A percentile compares a stretch with the other conserved stretches of the same genome.
phyloP scores from a whole-genome alignment of 1,139 yeast genomes.

The Geotrichum bryndzae region DNA sequence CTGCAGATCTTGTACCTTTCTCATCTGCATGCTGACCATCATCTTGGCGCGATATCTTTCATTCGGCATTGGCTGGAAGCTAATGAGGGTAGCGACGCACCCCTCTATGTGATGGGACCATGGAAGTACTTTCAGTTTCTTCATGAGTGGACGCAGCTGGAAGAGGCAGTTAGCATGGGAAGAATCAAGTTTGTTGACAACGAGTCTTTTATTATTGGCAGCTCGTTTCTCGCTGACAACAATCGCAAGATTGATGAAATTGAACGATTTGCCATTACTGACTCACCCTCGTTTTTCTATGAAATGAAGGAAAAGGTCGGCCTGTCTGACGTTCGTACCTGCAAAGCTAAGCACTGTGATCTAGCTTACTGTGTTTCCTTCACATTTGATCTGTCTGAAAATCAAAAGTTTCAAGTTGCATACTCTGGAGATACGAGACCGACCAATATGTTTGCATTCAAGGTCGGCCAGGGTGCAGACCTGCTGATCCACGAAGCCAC shows the following conservation, averaged over 20 bases:
- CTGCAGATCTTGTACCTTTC: conserved; percentile 64
- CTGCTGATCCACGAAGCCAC: conserved; percentile 90
- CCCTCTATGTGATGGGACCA: conserved; percentile 61
- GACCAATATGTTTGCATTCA: conserved; percentile 49
- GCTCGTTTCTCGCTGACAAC: conserved; percentile 20
- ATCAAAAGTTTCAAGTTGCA: conserved; percentile 56
- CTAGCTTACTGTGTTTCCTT: conserved; percentile 74
- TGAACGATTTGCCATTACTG: conserved; percentile 1
- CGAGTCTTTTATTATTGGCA: conserved; percentile 49
- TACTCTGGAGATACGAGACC: conserved; percentile 97
- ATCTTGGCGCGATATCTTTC: conserved; percentile 71
- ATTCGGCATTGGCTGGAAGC: conserved; percentile 60
- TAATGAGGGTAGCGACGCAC: conserved; percentile 29
- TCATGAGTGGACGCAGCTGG: conserved; percentile 63
- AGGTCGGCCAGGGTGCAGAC: conserved; percentile 64
- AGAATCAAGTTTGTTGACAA: conserved; percentile 57
- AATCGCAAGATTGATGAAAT: background rate
- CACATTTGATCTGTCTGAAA: conserved; percentile 35
- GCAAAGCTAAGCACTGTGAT: conserved; percentile 79
- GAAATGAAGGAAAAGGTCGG: conserved; percentile 7
- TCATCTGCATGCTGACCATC: conserved; percentile 97
- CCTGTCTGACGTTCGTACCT: conserved; percentile 43
- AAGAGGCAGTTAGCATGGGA: conserved; percentile 40
- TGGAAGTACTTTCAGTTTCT: conserved; percentile 67
- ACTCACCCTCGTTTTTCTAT: background rate